Percentiles rank a stretch among this genome's conserved stretches.
phyloP scores from a whole-genome alignment of 2,329 filamentous ascomycete species.

The Paracoccidioides lutzii region DNA sequence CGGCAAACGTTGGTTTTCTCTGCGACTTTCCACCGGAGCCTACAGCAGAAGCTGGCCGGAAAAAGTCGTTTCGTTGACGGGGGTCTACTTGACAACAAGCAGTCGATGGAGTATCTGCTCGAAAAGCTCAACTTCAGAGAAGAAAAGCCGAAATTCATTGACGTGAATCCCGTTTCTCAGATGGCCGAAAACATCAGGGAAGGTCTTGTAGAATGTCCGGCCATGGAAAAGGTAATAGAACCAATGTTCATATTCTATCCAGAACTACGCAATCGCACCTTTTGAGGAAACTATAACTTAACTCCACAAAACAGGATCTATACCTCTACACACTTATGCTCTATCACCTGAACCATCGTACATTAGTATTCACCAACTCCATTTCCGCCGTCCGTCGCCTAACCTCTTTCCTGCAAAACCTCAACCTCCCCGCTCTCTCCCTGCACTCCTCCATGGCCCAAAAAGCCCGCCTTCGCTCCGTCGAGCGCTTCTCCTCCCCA shows the following conservation, averaged over 20 bases:
- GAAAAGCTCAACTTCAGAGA: slow-evolving; percentile 80
- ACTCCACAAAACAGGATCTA: slow-evolving; percentile 50
- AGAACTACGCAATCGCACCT: slow-evolving; percentile 1
- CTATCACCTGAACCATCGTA: slow-evolving; percentile 66
- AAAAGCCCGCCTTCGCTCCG: slow-evolving; percentile 82
- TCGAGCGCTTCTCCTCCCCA: slow-evolving; percentile 70
- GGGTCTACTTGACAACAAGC: slow-evolving; percentile 55
- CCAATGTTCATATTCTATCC: slow-evolving; percentile 1
- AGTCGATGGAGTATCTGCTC: slow-evolving; percentile 86
- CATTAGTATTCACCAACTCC: slow-evolving; percentile 88
- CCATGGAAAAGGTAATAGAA: slow-evolving; percentile 67
- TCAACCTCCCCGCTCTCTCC: slow-evolving; percentile 61
- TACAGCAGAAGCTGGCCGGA: slow-evolving; percentile 81
- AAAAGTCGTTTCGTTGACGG: slow-evolving; percentile 48
- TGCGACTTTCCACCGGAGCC: slow-evolving; percentile 80
- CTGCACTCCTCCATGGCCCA: slow-evolving; percentile 93
- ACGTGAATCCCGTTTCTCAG: slow-evolving; percentile 76
- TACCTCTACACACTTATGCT: slow-evolving; percentile 83
- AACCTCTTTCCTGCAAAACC: slow-evolving; percentile 68
- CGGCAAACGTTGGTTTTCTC: slow-evolving; percentile 93
- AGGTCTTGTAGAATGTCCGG: slow-evolving; percentile 79
- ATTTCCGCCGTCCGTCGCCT: slow-evolving; percentile 84
- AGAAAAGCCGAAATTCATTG: slow-evolving; percentile 75
- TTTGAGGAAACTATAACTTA: slow-evolving; percentile 12
- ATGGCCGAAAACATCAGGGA: slow-evolving; percentile 81